Percentiles rank a stretch among this genome's conserved stretches.
Conservation (phyloP, 306 rosid genomes). For the Acacia acuminata region DNA sequence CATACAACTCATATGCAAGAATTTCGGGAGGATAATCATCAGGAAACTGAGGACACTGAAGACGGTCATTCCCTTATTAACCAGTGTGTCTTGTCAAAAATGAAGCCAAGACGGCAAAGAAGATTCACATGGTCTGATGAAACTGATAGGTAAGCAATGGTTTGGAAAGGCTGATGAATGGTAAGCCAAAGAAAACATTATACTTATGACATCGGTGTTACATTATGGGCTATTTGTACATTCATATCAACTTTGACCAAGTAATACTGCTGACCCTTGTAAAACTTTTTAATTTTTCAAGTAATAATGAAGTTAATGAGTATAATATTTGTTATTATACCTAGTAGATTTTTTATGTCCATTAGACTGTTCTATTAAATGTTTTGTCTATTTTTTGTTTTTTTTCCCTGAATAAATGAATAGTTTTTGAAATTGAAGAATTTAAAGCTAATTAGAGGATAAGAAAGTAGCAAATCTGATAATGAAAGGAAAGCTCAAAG, state of each 20-base stretch:
- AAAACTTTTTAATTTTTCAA: constrained; percentile 18
- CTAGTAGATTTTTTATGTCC: background rate
- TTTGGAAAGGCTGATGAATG: constrained; percentile 22
- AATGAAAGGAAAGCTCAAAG: background rate
- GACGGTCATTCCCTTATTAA: constrained; percentile 46
- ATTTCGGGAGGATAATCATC: constrained; percentile 47
- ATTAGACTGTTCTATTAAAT: background rate
- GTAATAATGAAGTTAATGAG: background rate
- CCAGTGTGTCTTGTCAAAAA: constrained; percentile 46
- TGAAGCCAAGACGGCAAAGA: constrained; percentile 66
- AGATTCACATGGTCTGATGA: constrained; percentile 87
- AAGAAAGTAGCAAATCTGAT: background rate
- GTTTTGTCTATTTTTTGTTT: background rate
- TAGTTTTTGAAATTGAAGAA: background rate
- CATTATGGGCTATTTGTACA: constrained; percentile 23
- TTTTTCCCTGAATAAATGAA: background rate
- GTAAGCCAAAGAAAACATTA: constrained; percentile 13
- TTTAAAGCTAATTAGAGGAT: background rate
- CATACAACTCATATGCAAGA: constrained; percentile 35
- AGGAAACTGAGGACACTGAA: constrained; percentile 45
- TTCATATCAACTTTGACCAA: constrained; percentile 30
- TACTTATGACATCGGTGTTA: constrained; percentile 1
- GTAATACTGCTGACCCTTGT: constrained; percentile 15
- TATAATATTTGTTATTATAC: background rate
- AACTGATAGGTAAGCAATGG: constrained; percentile 73